A percentile compares a stretch with the other conserved stretches of the same genome.
phyloP scores from a whole-genome alignment of 179 eudicot species.

The Heliamphora pulchella region DNA sequence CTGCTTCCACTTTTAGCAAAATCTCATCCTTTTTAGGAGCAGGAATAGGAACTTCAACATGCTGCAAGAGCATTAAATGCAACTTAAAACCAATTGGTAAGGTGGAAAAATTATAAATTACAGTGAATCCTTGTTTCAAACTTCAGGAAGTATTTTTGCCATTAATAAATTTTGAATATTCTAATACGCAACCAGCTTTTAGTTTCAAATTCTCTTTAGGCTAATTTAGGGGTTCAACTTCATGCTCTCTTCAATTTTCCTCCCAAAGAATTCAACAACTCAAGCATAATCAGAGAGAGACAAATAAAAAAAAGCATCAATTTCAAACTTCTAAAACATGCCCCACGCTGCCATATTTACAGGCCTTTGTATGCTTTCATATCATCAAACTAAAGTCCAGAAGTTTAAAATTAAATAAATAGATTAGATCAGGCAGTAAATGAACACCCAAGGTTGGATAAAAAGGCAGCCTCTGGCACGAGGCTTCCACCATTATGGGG shows the following conservation, averaged over 20 bases:
- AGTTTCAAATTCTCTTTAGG: neutral
- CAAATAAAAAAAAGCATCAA: neutral
- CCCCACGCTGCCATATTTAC: neutral
- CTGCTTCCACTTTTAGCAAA: slow-evolving; percentile 61
- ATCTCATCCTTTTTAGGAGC: slow-evolving; percentile 48
- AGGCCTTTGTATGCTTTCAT: neutral
- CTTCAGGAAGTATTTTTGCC: neutral
- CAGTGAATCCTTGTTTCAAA: neutral
- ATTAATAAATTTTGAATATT: neutral
- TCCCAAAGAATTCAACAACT: neutral
- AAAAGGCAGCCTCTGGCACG: neutral
- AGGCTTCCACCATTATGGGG: too few species aligned
- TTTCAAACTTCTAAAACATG: neutral
- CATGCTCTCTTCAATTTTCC: neutral
- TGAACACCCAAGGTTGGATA: neutral
- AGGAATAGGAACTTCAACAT: slow-evolving; percentile 58
- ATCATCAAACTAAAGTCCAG: neutral
- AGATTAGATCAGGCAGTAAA: neutral
- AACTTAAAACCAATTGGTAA: neutral
- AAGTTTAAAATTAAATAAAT: neutral
- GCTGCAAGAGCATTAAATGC: slow-evolving; percentile 35
- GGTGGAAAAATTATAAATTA: neutral
- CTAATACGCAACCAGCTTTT: neutral
- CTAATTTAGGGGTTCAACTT: neutral
- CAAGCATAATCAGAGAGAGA: neutral